These are phyloP conservation scores for Polygonum aviculare DNA, from an alignment of 148 eudicot genomes.

Conservation along the genomic window DNA sequence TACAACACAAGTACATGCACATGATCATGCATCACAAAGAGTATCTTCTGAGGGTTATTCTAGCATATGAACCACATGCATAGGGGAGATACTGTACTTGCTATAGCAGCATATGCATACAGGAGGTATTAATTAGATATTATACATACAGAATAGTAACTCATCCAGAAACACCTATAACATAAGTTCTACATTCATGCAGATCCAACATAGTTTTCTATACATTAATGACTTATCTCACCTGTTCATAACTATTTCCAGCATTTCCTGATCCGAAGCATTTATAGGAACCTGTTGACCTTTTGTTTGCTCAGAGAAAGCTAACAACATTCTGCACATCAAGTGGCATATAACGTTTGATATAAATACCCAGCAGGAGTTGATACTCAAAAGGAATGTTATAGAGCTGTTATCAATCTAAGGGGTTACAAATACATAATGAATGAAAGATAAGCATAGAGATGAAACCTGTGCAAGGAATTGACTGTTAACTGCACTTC, in stretches of 20 bases:
- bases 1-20: neutral
- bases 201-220: neutral
- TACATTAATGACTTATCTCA: slow-evolving; percentile 16
- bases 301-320: slow-evolving; percentile 83
- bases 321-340: slow-evolving; percentile 72
- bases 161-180: neutral
- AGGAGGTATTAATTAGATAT: no score
- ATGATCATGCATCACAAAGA: neutral
- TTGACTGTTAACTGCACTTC: slow-evolving; percentile 92
- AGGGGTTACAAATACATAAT: neutral
- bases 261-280: slow-evolving; percentile 88
- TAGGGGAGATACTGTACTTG: neutral
- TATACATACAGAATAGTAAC: neutral
- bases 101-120: neutral
- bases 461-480: slow-evolving; percentile 72
- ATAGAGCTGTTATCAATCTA: neutral
- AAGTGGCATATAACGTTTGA: slow-evolving; percentile 13
- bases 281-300: slow-evolving; percentile 54
- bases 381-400: neutral
- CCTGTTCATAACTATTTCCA: slow-evolving; percentile 90
- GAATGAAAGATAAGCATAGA: neutral
- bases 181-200: neutral
- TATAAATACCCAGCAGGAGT: neutral
- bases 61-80: neutral
- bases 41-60: neutral